Percentiles rank a stretch among this genome's conserved stretches.
Evolutionary conservation across 208 protist genomes (phyloP).

Genomic region (Acanthamoeba sp.): DNA sequence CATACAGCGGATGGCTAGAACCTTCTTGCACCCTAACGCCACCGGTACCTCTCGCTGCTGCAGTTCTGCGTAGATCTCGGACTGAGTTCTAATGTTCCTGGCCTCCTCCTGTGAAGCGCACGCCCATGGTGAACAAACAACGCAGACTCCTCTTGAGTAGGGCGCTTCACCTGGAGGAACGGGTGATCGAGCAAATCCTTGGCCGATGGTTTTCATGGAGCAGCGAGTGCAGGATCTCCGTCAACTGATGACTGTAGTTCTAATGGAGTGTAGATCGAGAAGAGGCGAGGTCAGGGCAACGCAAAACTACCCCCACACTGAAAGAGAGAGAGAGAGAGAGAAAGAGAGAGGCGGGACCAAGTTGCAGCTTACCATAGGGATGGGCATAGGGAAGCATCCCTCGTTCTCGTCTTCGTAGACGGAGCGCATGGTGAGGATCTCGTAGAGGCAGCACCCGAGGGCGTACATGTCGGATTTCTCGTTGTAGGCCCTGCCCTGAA

Average conservation of each 20-base stretch:
- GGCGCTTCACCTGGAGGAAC: not conserved
- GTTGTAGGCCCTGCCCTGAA: constrained; percentile 45
- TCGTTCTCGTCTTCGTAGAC: constrained; percentile 21
- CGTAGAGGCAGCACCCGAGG: constrained; percentile 47
- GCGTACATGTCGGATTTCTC: constrained; percentile 56
- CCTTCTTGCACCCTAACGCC: too few relatives aligned
- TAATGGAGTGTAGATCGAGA: too few relatives aligned
- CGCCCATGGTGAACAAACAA: not conserved
- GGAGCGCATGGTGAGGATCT: constrained; percentile 45
- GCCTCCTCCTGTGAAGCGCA: not conserved
- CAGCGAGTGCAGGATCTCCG: constrained; percentile 7
- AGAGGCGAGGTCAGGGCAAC: too few relatives aligned
- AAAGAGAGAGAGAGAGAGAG: not conserved
- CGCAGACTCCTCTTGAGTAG: not conserved
- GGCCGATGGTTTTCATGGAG: constrained; percentile 29
- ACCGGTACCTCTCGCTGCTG: constrained; percentile 40
- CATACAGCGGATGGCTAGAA: too few relatives aligned
- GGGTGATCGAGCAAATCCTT: constrained; percentile 20
- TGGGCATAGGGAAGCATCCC: constrained; percentile 1
- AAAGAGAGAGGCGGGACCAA: not conserved
- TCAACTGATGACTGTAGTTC: not conserved
- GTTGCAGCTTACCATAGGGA: not conserved
- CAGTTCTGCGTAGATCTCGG: constrained; percentile 52
- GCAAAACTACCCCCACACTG: too few relatives aligned
- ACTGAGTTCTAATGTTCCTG: not conserved